Percentiles rank a stretch among this genome's conserved stretches.
Evolutionary conservation across 805 yeast species (phyloP).

Genomic region (Monosporozyma unispora): DNA sequence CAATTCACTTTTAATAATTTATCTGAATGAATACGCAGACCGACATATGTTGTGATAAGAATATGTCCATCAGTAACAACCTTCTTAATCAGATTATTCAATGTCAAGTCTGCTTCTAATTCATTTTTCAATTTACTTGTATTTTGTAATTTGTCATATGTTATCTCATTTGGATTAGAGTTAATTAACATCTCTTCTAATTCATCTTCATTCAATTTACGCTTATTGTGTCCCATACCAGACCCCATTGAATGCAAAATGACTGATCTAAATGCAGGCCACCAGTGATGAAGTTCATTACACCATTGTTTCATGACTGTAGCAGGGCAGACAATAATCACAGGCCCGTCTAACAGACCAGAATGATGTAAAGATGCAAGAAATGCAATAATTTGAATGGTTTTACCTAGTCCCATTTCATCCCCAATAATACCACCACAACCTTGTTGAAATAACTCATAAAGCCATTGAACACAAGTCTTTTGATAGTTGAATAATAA

Average conservation of each 20-base stretch:
- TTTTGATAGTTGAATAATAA: slow-evolving; percentile 86
- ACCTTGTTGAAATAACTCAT: slow-evolving; percentile 82
- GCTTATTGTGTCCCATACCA: slow-evolving; percentile 49
- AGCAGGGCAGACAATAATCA: slow-evolving; percentile 88
- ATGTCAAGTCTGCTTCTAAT: slow-evolving; percentile 22
- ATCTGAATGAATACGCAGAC: slow-evolving; percentile 60
- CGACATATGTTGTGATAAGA: slow-evolving; percentile 85
- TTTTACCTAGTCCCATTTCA: slow-evolving; percentile 97
- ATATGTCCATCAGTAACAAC: slow-evolving; percentile 70
- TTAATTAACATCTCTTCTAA: slow-evolving; percentile 41
- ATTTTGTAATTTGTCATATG: slow-evolving; percentile 33
- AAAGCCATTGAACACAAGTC: slow-evolving; percentile 95
- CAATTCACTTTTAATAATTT: slow-evolving; percentile 58
- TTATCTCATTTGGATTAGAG: slow-evolving; percentile 32
- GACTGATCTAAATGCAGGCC: slow-evolving; percentile 87
- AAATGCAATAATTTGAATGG: slow-evolving; percentile 86
- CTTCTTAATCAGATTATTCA: slow-evolving; percentile 35
- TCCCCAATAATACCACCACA: slow-evolving; percentile 96
- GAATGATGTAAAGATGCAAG: slow-evolving; percentile 86
- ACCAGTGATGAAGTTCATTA: slow-evolving; percentile 93
- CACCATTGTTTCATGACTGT: slow-evolving; percentile 96
- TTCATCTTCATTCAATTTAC: slow-evolving; percentile 36
- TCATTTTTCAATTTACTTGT: slow-evolving; percentile 23
- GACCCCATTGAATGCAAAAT: slow-evolving; percentile 88
- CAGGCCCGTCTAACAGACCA: slow-evolving; percentile 63